A percentile compares a stretch with the other conserved stretches of the same genome.
phyloP scores from a whole-genome alignment of 768 basidiomycete species.

The Phylloporus arenicola region DNA sequence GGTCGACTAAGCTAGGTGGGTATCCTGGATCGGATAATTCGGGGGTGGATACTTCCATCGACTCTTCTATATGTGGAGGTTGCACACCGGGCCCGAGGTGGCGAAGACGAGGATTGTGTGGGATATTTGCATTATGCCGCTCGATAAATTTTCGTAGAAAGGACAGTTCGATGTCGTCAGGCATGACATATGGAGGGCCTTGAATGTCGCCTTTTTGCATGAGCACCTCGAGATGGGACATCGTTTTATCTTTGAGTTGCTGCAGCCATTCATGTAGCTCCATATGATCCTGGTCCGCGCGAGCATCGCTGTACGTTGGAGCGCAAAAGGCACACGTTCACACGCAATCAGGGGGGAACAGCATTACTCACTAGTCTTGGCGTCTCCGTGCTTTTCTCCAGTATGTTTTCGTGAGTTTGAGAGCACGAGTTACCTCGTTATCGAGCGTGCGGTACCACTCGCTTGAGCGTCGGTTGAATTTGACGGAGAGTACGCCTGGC shows the following conservation, averaged over 20 bases:
- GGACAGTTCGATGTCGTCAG: slow-evolving; percentile 69
- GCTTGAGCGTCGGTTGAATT: slow-evolving; percentile 67
- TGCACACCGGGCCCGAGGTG: slow-evolving; percentile 36
- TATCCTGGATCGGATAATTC: slow-evolving; percentile 32
- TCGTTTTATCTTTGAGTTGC: slow-evolving; percentile 83
- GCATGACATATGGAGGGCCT: slow-evolving; percentile 77
- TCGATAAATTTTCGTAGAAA: slow-evolving; percentile 83
- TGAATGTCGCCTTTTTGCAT: slow-evolving; percentile 87
- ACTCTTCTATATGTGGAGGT: slow-evolving; percentile 30
- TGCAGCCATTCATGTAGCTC: slow-evolving; percentile 85
- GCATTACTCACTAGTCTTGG: slow-evolving; percentile 52
- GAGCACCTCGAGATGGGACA: slow-evolving; percentile 80
- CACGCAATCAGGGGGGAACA: neutral
- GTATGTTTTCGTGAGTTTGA: slow-evolving; percentile 81
- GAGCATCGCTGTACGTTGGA: slow-evolving; percentile 43
- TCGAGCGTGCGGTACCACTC: slow-evolving; percentile 82
- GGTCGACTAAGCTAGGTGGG: slow-evolving; percentile 27
- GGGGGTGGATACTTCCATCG: slow-evolving; percentile 32
- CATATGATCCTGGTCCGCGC: slow-evolving; percentile 86
- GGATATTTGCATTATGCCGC: slow-evolving; percentile 65
- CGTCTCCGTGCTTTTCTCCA: slow-evolving; percentile 79
- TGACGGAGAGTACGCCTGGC: slow-evolving; percentile 74
- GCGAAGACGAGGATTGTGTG: slow-evolving; percentile 77
- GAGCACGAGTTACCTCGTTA: slow-evolving; percentile 70
- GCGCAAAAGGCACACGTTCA: neutral